Evolutionary conservation across 1,284 basidiomycete species (phyloP).

Genomic region (Peniophora sp.): DNA sequence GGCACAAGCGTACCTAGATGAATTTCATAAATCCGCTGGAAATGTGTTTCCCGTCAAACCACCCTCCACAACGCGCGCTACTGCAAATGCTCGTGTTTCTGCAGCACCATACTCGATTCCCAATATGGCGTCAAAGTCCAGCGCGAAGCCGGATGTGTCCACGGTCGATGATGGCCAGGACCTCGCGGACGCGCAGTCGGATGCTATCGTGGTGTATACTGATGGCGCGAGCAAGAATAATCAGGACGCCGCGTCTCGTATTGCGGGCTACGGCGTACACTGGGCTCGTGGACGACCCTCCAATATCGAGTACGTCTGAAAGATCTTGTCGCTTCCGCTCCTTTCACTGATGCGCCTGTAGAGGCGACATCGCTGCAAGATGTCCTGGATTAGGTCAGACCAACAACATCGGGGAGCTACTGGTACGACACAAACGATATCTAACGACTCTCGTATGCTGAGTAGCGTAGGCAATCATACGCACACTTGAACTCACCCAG

Average conservation of each 20-base stretch:
- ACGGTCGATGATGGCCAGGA: too few relatives aligned
- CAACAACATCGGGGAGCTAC: neutral
- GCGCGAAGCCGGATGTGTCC: too few relatives aligned
- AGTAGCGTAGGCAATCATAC: neutral
- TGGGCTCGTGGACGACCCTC: neutral
- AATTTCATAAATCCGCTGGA: too few relatives aligned
- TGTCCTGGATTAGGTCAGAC: neutral
- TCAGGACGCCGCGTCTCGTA: neutral
- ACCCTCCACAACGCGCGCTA: too few relatives aligned
- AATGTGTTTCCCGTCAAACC: too few relatives aligned
- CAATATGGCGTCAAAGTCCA: too few relatives aligned
- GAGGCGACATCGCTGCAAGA: neutral
- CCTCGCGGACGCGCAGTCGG: too few relatives aligned
- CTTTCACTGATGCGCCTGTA: neutral
- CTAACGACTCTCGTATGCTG: neutral
- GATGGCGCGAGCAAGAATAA: neutral
- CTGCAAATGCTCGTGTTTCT: too few relatives aligned
- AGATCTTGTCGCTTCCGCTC: neutral
- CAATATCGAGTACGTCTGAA: neutral
- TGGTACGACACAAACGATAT: neutral
- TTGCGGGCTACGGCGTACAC: neutral
- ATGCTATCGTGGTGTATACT: neutral
- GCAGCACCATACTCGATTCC: too few relatives aligned
- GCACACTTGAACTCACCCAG: neutral
- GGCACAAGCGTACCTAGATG: too few relatives aligned